Percentiles rank a stretch among this genome's conserved stretches.
Evolutionary conservation across 192 early-diverging fungal species (phyloP).

Genomic region (Linnemannia exigua): DNA sequence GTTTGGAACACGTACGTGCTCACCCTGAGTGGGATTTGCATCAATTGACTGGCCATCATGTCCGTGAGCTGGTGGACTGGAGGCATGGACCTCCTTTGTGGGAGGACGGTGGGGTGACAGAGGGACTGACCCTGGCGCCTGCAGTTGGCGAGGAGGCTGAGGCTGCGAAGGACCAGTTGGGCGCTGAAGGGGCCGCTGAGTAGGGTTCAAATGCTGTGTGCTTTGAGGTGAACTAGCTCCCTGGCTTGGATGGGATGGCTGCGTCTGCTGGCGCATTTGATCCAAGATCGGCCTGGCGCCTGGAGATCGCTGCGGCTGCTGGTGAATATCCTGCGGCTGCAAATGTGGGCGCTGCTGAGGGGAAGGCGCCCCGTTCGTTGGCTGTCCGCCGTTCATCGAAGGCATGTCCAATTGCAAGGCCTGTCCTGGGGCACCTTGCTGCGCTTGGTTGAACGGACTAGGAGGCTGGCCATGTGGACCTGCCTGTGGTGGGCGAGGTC

Average conservation of each 20-base stretch:
- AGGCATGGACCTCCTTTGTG: neutral
- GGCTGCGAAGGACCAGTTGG: constrained; percentile 18
- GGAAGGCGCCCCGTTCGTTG: neutral
- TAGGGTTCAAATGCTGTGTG: constrained; percentile 23
- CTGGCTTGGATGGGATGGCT: constrained; percentile 2
- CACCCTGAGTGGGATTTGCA: neutral
- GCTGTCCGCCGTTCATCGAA: neutral
- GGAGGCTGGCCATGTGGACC: constrained; percentile 20
- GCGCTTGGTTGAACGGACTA: neutral
- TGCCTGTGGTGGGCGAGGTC: constrained; percentile 38
- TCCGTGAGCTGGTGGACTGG: neutral
- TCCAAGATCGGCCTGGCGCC: constrained; percentile 42
- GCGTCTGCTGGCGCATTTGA: constrained; percentile 45
- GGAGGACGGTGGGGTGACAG: constrained; percentile 7
- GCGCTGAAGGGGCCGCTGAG: constrained; percentile 35
- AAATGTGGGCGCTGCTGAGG: constrained; percentile 7
- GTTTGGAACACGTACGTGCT: constrained; percentile 10
- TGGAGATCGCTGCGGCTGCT: constrained; percentile 27
- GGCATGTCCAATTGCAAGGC: constrained; percentile 16
- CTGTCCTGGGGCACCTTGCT: neutral
- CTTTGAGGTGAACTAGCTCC: neutral
- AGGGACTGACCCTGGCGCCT: constrained; percentile 6
- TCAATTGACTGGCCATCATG: neutral
- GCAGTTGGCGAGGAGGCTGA: constrained; percentile 27
- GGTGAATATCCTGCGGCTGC: constrained; percentile 9